Evolutionary conservation across 306 rosid species (phyloP).

Genomic region (Fragaria ananassa): DNA sequence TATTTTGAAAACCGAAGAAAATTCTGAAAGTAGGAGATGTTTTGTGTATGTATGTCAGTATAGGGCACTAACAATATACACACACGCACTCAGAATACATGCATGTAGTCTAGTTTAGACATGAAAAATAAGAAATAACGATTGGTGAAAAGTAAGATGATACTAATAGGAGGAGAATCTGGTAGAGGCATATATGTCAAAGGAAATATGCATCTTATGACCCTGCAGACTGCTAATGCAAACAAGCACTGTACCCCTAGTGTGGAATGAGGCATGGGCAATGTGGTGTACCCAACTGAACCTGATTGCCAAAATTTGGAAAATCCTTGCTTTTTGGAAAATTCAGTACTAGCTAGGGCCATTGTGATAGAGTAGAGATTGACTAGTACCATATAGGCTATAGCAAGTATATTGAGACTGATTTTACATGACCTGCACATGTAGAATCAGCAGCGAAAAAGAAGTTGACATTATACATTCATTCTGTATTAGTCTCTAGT

Average conservation of each 20-base stretch:
- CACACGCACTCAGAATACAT: not conserved
- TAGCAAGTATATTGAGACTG: slow-evolving; percentile 1
- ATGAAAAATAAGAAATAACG: not conserved
- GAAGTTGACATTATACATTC: not conserved
- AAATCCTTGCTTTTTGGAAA: slow-evolving; percentile 22
- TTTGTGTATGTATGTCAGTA: no score
- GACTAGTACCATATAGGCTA: slow-evolving; percentile 46
- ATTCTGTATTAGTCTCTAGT: not conserved
- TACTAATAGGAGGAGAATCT: not conserved
- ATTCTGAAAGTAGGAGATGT: no score
- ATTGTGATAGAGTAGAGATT: slow-evolving; percentile 37
- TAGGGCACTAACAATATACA: no score
- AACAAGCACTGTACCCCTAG: not conserved
- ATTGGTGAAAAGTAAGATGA: not conserved
- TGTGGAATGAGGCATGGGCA: slow-evolving; percentile 3
- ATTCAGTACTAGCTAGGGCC: slow-evolving; percentile 19
- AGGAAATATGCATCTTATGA: not conserved
- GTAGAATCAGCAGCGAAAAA: not conserved
- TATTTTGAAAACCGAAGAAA: no score
- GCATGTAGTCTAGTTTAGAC: not conserved
- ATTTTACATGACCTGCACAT: slow-evolving; percentile 15
- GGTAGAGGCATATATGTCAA: not conserved
- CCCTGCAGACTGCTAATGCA: not conserved
- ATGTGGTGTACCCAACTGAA: slow-evolving; percentile 11
- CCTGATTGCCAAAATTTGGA: slow-evolving; percentile 17